A percentile compares a stretch with the other conserved stretches of the same genome.
Conservation (phyloP, 495 filamentous ascomycete genomes). For the Talaromyces thailandensis region DNA sequence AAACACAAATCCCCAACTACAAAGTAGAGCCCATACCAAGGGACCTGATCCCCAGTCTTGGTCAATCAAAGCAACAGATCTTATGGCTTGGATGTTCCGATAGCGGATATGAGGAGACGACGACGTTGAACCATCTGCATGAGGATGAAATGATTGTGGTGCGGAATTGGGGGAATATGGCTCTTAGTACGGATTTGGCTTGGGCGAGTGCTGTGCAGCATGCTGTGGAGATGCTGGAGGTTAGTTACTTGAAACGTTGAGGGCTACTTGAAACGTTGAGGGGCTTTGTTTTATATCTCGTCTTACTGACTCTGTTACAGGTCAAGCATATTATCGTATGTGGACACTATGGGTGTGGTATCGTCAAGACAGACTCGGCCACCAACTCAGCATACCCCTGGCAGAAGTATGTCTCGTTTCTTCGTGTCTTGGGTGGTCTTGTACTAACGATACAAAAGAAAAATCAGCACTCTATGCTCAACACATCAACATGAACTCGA, state of each 20-base stretch:
- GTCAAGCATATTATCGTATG: constrained; percentile 35
- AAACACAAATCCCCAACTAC: background rate
- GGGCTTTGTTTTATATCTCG: no score
- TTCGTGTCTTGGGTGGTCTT: background rate
- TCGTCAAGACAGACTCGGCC: constrained; percentile 19
- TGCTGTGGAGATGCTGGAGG: constrained; percentile 24
- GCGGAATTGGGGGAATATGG: constrained; percentile 30
- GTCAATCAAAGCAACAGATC: constrained; percentile 20
- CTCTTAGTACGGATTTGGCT: constrained; percentile 26
- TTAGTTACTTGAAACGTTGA: no score
- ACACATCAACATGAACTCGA: constrained; percentile 10
- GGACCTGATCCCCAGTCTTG: constrained; percentile 23
- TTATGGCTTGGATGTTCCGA: constrained; percentile 38
- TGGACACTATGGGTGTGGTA: constrained; percentile 34
- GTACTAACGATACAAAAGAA: constrained; percentile 5
- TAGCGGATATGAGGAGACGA: constrained; percentile 26
- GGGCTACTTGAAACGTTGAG: no score
- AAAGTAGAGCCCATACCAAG: background rate
- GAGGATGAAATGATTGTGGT: constrained; percentile 31
- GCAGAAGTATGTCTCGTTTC: constrained; percentile 9
- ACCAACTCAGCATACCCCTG: constrained; percentile 15
- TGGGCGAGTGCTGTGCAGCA: constrained; percentile 24
- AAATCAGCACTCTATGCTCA: constrained; percentile 12
- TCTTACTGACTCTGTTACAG: no score
- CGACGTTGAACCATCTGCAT: constrained; percentile 19